Conservation (phyloP, 495 filamentous ascomycete genomes). For the Xylaria scruposa region DNA sequence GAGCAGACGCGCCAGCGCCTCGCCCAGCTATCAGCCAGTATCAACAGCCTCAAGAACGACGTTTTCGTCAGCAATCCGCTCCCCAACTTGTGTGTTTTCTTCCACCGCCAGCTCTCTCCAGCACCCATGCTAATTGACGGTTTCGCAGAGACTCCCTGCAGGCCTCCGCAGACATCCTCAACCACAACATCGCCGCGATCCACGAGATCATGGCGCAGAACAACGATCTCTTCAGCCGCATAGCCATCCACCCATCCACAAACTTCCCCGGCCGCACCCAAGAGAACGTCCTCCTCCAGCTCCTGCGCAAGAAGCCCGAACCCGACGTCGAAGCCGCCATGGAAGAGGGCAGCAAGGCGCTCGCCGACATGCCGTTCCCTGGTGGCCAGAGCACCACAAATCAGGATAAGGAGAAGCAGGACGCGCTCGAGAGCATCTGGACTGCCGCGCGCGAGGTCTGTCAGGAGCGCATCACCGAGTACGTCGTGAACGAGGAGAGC, state of each 20-base stretch:
- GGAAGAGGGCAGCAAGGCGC: slow-evolving; percentile 60
- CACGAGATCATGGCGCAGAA: slow-evolving; percentile 64
- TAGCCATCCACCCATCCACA: slow-evolving; percentile 75
- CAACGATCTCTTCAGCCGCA: slow-evolving; percentile 63
- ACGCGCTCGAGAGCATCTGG: slow-evolving; percentile 51
- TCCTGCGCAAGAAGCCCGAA: slow-evolving; percentile 83
- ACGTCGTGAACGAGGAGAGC: slow-evolving; percentile 56
- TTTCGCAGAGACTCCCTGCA: slow-evolving; percentile 69
- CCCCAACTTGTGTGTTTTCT: slow-evolving; percentile 41
- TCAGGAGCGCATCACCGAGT: slow-evolving; percentile 44
- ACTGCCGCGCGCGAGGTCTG: slow-evolving; percentile 49
- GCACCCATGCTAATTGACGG: background rate
- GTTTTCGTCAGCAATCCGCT: slow-evolving; percentile 45
- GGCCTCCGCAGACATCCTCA: slow-evolving; percentile 68
- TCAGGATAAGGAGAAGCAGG: slow-evolving; percentile 36
- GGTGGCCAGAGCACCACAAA: background rate
- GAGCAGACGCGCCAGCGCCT: slow-evolving; percentile 78
- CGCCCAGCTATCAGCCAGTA: slow-evolving; percentile 68
- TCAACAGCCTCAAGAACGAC: slow-evolving; percentile 62
- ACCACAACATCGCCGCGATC: slow-evolving; percentile 65
- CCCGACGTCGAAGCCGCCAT: slow-evolving; percentile 77
- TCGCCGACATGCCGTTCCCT: slow-evolving; percentile 27
- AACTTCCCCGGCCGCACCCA: slow-evolving; percentile 77
- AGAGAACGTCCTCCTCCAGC: slow-evolving; percentile 63
- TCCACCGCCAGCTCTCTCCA: background rate